Conservation (phyloP, 2,329 filamentous ascomycete genomes). For the Epichloe coenophiala region DNA sequence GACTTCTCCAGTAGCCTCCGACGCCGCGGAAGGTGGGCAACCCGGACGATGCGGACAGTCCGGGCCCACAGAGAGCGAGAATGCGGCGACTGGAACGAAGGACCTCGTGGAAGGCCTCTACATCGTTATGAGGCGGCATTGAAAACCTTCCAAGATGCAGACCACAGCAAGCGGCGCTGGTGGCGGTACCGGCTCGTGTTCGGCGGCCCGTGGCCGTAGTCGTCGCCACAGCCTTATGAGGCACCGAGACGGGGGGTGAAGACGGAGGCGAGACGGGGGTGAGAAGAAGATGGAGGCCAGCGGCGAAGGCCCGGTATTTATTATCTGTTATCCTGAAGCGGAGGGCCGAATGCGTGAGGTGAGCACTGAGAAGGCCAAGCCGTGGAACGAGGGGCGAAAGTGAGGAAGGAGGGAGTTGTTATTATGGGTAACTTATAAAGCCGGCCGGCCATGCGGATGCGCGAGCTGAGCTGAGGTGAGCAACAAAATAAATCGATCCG, state of each 20-base stretch:
- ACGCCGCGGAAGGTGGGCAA: constrained; percentile 73
- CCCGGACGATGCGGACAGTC: constrained; percentile 45
- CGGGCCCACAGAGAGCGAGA: constrained; percentile 46
- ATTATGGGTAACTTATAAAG: too few relatives aligned
- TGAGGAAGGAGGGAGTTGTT: background rate
- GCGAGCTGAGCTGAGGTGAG: too few relatives aligned
- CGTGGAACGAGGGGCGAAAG: background rate
- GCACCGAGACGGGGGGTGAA: background rate
- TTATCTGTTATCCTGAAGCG: background rate
- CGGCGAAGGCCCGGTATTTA: too few relatives aligned
- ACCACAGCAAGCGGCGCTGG: background rate
- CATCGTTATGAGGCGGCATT: constrained; percentile 27
- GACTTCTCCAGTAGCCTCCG: constrained; percentile 73
- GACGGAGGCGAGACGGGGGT: too few relatives aligned
- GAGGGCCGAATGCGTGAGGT: background rate
- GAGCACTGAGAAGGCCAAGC: background rate
- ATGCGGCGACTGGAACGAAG: constrained; percentile 35
- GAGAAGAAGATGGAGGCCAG: too few relatives aligned
- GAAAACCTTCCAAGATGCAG: background rate
- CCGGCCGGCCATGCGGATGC: too few relatives aligned
- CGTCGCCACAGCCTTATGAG: background rate
- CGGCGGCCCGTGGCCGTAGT: background rate
- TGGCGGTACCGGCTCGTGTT: constrained; percentile 1
- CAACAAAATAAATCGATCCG: too few relatives aligned
- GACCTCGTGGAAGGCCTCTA: constrained; percentile 31